These are phyloP conservation scores for Penicillium odoratum DNA, from an alignment of 495 filamentous ascomycete genomes.

Conservation along the genomic window DNA sequence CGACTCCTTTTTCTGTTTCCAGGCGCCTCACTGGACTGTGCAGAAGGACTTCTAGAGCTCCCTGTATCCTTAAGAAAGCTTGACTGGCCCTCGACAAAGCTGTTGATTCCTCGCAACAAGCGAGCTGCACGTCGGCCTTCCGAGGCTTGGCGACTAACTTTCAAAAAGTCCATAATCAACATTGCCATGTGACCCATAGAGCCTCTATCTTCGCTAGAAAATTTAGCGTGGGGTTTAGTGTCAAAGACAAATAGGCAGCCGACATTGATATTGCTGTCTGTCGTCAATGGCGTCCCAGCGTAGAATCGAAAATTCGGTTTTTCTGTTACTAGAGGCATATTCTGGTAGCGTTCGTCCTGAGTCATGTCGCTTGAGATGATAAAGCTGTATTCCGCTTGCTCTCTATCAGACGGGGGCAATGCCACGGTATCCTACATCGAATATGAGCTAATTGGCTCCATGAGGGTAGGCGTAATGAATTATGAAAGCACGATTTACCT, in stretches of 20 bases:
- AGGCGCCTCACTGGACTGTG: not conserved
- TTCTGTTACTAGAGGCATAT: conserved; percentile 41
- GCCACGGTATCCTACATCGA: conserved; percentile 27
- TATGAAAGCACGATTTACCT: conserved; percentile 16
- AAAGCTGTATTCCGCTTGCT: conserved; percentile 31
- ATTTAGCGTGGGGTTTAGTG: conserved; percentile 32
- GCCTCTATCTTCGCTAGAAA: conserved; percentile 35
- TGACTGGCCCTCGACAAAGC: conserved; percentile 56
- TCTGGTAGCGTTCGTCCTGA: conserved; percentile 41
- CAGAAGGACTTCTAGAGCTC: not conserved
- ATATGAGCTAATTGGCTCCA: not conserved
- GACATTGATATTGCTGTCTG: conserved; percentile 65
- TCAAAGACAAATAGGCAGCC: conserved; percentile 69
- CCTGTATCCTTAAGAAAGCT: conserved; percentile 17
- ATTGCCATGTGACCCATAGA: conserved; percentile 46
- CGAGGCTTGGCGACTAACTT: conserved; percentile 56
- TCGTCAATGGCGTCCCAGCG: conserved; percentile 57
- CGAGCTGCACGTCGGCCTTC: conserved; percentile 56
- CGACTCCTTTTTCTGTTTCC: not conserved
- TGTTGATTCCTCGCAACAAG: conserved; percentile 59
- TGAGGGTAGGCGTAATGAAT: not conserved
- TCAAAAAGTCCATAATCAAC: conserved; percentile 64
- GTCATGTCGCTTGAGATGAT: conserved; percentile 40
- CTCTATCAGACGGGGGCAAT: conserved; percentile 35
- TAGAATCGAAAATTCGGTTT: conserved; percentile 47